Conservation (phyloP, 768 basidiomycete species). For the Serendipita indica region DNA sequence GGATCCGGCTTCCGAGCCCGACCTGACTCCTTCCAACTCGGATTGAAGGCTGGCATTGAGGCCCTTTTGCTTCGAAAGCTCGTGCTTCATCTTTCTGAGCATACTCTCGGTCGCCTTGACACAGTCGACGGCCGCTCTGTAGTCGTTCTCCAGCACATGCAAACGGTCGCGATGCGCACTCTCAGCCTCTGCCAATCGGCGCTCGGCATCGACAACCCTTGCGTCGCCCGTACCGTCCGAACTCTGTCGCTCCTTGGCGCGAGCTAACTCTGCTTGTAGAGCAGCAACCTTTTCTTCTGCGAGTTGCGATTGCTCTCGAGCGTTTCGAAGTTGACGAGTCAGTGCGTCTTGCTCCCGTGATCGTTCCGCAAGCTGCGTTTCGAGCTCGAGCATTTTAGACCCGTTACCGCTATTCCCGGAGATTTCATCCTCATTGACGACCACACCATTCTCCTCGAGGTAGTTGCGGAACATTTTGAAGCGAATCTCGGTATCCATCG, state of each 20-base stretch:
- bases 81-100: slow-evolving; percentile 92
- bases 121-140: slow-evolving; percentile 91
- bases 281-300: slow-evolving; percentile 53
- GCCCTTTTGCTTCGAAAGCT: slow-evolving; percentile 79
- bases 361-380: slow-evolving; percentile 59
- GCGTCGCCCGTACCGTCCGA: slow-evolving; percentile 28
- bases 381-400: slow-evolving; percentile 55
- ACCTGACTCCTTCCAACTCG: slow-evolving; percentile 64
- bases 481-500: slow-evolving; percentile 56
- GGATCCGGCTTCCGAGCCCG: slow-evolving; percentile 40
- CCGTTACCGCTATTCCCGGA: slow-evolving; percentile 26
- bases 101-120: slow-evolving; percentile 98
- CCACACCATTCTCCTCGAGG: slow-evolving; percentile 76
- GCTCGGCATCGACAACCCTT: slow-evolving; percentile 54
- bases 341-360: slow-evolving; percentile 55
- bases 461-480: slow-evolving; percentile 70
- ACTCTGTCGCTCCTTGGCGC: slow-evolving; percentile 43
- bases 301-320: slow-evolving; percentile 53
- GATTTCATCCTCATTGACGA: slow-evolving; percentile 56
- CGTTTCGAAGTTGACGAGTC: slow-evolving; percentile 58
- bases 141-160: slow-evolving; percentile 86
- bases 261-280: slow-evolving; percentile 52
- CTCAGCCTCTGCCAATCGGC: slow-evolving; percentile 65
- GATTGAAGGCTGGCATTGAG: slow-evolving; percentile 63
- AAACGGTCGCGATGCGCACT: slow-evolving; percentile 62